Conservation (phyloP, 129 eudicot species). For the Arctium lappa region DNA sequence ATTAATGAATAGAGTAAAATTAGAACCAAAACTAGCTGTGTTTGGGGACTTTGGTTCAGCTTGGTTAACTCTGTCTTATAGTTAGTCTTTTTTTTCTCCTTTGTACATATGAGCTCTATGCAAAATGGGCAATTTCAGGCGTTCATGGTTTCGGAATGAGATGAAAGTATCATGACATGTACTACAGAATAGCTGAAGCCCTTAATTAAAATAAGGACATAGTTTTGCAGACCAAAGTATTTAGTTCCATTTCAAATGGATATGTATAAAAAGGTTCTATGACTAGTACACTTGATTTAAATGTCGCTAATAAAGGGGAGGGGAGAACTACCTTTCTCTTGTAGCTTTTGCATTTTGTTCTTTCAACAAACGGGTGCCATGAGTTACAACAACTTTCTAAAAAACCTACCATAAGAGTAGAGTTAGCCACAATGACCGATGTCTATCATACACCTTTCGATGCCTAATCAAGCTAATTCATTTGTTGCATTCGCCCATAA, state of each 20-base stretch:
- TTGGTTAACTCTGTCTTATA: neutral
- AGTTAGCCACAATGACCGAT: neutral
- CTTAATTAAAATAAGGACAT: neutral
- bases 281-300: neutral
- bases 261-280: neutral
- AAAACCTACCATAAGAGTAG: neutral
- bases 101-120: neutral
- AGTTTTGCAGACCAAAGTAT: neutral
- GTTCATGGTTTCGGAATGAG: neutral
- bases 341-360: neutral
- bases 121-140: conserved; percentile 2
- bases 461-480: neutral
- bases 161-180: neutral
- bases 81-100: neutral
- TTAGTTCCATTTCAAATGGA: neutral
- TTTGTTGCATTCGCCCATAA: neutral
- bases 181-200: neutral
- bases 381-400: neutral
- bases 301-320: neutral
- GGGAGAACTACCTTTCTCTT: neutral
- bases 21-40: neutral
- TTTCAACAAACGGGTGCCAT: neutral
- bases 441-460: no score
- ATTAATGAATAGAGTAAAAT: neutral
- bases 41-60: neutral